Evolutionary conservation across 495 filamentous ascomycete genomes (phyloP).

Genomic region (Usnea hakonensis): DNA sequence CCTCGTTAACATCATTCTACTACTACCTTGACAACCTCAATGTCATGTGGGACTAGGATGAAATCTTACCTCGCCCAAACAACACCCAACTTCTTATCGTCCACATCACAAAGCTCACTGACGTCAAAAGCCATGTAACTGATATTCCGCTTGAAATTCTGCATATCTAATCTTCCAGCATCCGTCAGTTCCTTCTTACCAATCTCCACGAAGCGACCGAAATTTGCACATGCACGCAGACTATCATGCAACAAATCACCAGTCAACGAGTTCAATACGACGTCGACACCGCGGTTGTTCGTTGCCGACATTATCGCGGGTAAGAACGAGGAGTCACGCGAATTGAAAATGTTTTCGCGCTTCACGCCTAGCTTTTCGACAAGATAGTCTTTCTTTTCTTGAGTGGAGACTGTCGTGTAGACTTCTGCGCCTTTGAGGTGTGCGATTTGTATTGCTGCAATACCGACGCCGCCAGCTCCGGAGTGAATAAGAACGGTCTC

Average conservation of each 20-base stretch:
- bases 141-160: constrained; percentile 13
- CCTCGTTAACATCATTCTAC: not conserved
- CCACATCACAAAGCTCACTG: constrained; percentile 1
- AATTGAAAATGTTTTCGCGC: constrained; percentile 41
- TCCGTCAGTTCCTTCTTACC: constrained; percentile 33
- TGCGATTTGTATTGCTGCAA: constrained; percentile 17
- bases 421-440: constrained; percentile 26
- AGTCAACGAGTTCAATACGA: constrained; percentile 46
- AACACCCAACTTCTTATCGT: not conserved
- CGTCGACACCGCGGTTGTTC: constrained; percentile 42
- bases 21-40: not conserved
- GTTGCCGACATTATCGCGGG: constrained; percentile 38
- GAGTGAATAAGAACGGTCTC: constrained; percentile 37
- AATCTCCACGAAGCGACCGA: constrained; percentile 45
- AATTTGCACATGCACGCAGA: constrained; percentile 45
- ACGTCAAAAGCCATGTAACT: constrained; percentile 23
- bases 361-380: constrained; percentile 28
- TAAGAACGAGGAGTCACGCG: constrained; percentile 35
- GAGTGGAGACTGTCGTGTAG: constrained; percentile 37
- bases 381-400: constrained; percentile 35
- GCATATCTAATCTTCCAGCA: constrained; percentile 1
- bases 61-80: too few species aligned
- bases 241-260: constrained; percentile 41
- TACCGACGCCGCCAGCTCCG: constrained; percentile 30
- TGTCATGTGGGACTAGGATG: not conserved